Evolutionary conservation across 805 yeast species (phyloP).

Genomic region (Grigorovia yakushimaensis): DNA sequence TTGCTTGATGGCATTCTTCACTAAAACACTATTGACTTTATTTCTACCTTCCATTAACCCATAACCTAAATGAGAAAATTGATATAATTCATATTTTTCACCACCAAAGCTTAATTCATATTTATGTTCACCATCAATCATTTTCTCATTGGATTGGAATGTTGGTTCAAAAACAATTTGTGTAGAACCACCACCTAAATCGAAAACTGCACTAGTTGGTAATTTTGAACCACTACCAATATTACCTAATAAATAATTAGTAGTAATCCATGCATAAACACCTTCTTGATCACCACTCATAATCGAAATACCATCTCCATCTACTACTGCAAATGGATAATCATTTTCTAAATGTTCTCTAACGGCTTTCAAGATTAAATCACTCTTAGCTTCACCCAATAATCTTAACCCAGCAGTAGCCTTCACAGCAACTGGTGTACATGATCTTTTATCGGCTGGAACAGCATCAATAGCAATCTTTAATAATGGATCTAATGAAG

Average conservation of each 20-base stretch:
- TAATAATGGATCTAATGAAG: constrained; percentile 76
- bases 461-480: constrained; percentile 65
- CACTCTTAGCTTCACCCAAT: constrained; percentile 67
- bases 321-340: constrained; percentile 88
- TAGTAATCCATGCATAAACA: constrained; percentile 97
- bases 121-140: constrained; percentile 85
- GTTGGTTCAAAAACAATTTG: constrained; percentile 97
- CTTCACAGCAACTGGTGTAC: constrained; percentile 93
- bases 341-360: constrained; percentile 62
- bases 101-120: constrained; percentile 74
- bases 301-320: constrained; percentile 76
- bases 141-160: constrained; percentile 47
- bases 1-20: constrained; percentile 39
- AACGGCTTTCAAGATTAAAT: constrained; percentile 66
- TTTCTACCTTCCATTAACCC: constrained; percentile 93
- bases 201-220: constrained; percentile 95
- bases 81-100: constrained; percentile 72
- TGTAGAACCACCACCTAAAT: constrained; percentile 97
- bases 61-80: constrained; percentile 89
- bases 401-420: constrained; percentile 96
- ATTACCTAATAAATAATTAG: constrained; percentile 87
- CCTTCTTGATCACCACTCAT: constrained; percentile 98
- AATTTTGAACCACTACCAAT: constrained; percentile 64
- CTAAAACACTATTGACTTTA: constrained; percentile 59
- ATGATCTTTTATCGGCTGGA: constrained; percentile 60